phyloP scores from a whole-genome alignment of 768 basidiomycete genomes.

The Mycena albidolilacea region DNA sequence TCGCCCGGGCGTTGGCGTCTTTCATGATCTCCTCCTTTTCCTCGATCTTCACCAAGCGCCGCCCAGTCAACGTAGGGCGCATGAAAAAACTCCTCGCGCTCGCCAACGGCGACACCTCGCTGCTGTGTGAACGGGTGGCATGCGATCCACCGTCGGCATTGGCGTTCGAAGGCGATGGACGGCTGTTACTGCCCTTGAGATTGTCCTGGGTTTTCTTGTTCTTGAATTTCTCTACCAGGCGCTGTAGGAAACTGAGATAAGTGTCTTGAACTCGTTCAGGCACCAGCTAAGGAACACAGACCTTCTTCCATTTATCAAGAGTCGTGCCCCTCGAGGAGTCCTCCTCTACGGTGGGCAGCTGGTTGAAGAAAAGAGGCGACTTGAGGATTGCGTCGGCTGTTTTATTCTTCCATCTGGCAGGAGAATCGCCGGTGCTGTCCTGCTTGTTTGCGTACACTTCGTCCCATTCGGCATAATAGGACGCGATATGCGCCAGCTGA shows the following conservation, averaged over 20 bases:
- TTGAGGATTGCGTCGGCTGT: neutral
- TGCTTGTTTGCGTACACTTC: neutral
- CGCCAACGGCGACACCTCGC: neutral
- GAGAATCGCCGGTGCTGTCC: neutral
- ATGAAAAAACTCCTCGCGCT: neutral
- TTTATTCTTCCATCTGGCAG: neutral
- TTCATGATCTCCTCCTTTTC: neutral
- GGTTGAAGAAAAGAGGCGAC: neutral
- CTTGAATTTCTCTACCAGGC: neutral
- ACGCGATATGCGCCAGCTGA: neutral
- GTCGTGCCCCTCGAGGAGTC: neutral
- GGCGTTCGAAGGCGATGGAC: neutral
- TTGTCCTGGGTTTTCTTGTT: neutral
- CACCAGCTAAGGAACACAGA: neutral
- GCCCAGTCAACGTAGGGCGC: neutral
- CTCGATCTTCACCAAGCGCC: neutral
- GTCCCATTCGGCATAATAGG: neutral
- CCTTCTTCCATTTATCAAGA: neutral
- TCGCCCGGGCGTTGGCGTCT: neutral
- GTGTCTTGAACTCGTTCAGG: neutral
- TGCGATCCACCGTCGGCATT: neutral
- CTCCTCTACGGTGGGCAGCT: neutral
- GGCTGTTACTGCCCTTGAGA: neutral
- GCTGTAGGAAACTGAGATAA: neutral
- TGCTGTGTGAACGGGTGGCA: neutral